These are phyloP conservation scores for Eudorina sp. DNA, from an alignment of 139 green algal species.

Conservation along the genomic window DNA sequence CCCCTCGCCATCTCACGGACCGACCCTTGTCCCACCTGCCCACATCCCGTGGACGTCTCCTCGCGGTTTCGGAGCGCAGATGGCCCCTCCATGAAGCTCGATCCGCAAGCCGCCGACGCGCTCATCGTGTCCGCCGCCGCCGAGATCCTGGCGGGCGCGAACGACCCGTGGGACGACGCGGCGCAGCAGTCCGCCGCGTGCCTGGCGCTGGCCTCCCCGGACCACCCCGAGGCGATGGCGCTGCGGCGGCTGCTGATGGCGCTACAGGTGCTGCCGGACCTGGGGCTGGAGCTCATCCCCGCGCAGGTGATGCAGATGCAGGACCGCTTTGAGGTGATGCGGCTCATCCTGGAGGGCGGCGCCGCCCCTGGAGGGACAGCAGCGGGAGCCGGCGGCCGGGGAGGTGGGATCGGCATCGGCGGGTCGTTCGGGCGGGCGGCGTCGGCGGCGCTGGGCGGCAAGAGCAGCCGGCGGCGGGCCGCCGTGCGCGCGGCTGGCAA, in stretches of 20 bases:
- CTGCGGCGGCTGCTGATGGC: neutral
- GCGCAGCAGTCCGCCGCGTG: neutral
- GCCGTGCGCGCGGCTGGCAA: neutral
- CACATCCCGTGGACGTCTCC: too few species aligned
- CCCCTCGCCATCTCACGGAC: too few species aligned
- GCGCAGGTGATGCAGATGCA: constrained; percentile 44
- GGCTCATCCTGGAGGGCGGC: constrained; percentile 10
- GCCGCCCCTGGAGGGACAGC: neutral
- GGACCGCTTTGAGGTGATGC: constrained; percentile 36
- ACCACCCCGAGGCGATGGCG: neutral
- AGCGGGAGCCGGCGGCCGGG: neutral
- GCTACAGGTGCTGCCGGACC: constrained; percentile 10
- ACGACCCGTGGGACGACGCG: constrained; percentile 17
- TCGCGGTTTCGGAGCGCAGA: too few species aligned
- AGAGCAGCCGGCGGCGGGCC: constrained; percentile 6
- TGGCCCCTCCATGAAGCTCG: neutral
- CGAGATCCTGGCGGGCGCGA: constrained; percentile 31
- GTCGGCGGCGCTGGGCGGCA: neutral
- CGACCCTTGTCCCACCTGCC: neutral
- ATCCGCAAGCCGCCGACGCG: neutral
- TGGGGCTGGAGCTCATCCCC: constrained; percentile 18
- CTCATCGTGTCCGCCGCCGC: constrained; percentile 24
- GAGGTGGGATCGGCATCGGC: neutral
- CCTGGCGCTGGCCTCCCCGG: constrained; percentile 9
- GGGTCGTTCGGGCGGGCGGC: neutral